Conservation (phyloP, 2,329 filamentous ascomycete species). For the Xylariales sp. region DNA sequence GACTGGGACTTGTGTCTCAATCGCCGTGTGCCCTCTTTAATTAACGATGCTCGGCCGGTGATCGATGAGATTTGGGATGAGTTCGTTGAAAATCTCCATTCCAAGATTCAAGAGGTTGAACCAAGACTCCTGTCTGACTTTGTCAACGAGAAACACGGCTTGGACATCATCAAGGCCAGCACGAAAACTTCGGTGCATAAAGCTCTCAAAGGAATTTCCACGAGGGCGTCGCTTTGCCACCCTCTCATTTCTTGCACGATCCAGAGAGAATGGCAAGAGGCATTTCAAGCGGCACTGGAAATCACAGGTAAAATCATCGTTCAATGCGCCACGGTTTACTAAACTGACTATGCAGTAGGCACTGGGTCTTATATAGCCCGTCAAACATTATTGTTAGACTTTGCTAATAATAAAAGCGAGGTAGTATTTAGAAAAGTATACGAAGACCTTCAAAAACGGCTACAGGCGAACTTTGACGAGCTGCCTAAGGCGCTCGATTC, state of each 20-base stretch:
- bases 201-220: background rate
- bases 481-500: background rate
- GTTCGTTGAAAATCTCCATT: background rate
- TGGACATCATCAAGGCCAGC: background rate
- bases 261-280: background rate
- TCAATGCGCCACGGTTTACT: background rate
- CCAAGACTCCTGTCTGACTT: background rate
- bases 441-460: background rate
- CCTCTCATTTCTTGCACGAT: background rate
- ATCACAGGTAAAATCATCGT: background rate
- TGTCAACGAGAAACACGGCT: background rate
- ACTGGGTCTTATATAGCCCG: background rate
- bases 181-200: background rate
- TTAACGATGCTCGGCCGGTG: background rate
- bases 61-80: background rate
- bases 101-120: background rate
- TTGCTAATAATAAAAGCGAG: background rate
- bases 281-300: background rate
- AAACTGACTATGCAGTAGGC: background rate
- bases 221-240: background rate
- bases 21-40: conserved; percentile 12
- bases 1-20: conserved; percentile 23
- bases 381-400: background rate
- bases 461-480: background rate
- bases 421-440: background rate